Base-by-base conservation (phyloP, 2,329 filamentous ascomycete genomes). In the Bipolaris zeicola region DNA sequence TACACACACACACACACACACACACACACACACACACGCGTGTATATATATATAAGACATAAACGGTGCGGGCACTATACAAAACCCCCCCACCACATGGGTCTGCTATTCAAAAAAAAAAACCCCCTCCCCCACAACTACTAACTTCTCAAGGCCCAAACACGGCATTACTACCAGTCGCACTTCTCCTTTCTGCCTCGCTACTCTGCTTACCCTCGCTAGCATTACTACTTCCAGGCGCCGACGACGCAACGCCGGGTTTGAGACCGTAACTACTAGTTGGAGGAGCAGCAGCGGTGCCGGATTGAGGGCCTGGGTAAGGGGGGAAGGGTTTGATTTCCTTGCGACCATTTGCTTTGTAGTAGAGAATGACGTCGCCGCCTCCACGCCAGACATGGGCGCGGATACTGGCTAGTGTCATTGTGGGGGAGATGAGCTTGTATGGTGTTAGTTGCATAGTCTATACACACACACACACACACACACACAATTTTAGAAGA, bases 331-430 rank as follows among this genome's bases (percentile, higher is more conserved):
- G 68, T 39, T 69, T 71, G 58, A 82, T 82, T 58, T 85, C 81
- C 77, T 91, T 94, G 69, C 86, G 87, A n/a, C 92, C 93, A 67
- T 97, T 99, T 49, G 90, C 84, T 72, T 93, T 96, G 82, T 99
- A 99, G 70, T 92, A 86, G 47, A 99, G 81, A 50, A 96, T 79
- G 62, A 99, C 90, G 77, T 99, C 95, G 67, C 90, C 93, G n/a
- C 92, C 92, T 41, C 91, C 92, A 68, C 96, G 92, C 95, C 95
- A 99, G 51, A 98, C 83, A 71, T 96, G 92, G 2, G 92, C 89
- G 31, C 94, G 88, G 41, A 99, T 87, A 0, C 93, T 97, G 4
- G 92, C 92, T n/a, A 99, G 85, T 34, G 90, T 98, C 89, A 96
- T 97, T 31, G 88, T 89, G 6, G 88, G 87, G 2, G 89, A 85